Conservation (phyloP, 306 rosid species). For the Canavalia gladiata region DNA sequence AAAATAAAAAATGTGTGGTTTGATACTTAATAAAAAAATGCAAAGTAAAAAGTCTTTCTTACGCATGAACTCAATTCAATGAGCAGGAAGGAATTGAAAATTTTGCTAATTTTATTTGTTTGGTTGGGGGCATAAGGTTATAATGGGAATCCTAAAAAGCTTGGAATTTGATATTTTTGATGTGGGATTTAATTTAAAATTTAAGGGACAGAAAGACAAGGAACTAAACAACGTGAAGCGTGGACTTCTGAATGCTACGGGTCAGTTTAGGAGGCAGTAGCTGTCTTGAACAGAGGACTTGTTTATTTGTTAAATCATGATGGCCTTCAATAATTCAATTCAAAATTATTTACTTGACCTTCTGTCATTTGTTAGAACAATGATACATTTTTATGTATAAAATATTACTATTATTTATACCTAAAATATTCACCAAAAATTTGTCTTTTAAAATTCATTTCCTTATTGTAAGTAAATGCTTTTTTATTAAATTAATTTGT, state of each 20-base stretch:
- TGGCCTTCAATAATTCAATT: not conserved
- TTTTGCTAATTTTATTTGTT: not conserved
- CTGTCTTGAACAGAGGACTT: not conserved
- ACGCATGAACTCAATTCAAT: not conserved
- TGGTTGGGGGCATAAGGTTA: not conserved
- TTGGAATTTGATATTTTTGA: slow-evolving; percentile 2
- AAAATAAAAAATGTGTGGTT: no score
- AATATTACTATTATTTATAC: no score
- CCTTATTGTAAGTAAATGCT: not conserved
- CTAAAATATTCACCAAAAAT: no score
- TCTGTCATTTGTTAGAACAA: not conserved
- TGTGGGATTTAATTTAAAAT: not conserved
- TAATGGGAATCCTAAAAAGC: not conserved
- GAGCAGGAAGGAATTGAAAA: not conserved
- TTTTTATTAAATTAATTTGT: not conserved
- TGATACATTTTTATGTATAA: no score
- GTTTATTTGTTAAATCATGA: not conserved
- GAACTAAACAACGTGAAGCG: not conserved
- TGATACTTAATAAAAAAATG: no score
- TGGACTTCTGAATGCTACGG: not conserved
- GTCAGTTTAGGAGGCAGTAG: not conserved
- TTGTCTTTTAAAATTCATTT: not conserved
- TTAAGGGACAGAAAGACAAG: not conserved
- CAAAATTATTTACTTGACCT: not conserved
- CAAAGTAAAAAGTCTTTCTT: no score